Percentiles rank a stretch among this genome's conserved stretches.
phyloP scores from a whole-genome alignment of 768 basidiomycete species.

The Xanthoconium purpureum region DNA sequence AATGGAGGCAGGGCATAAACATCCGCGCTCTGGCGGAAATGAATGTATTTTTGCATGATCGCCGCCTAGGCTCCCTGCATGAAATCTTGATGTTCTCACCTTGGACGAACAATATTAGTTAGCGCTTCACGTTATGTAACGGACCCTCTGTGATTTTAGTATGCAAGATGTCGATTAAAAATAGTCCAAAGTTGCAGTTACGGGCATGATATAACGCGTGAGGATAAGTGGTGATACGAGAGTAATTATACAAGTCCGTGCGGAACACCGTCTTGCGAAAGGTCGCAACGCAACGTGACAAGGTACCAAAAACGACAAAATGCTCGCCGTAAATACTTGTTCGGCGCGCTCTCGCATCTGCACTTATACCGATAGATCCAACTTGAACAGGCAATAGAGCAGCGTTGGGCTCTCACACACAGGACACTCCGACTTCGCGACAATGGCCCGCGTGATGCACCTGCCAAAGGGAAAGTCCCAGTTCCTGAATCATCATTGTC shows the following conservation, averaged over 20 bases:
- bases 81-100: not conserved
- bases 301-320: not conserved
- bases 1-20: no score
- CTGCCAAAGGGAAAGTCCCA: constrained; percentile 24
- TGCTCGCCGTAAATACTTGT: not conserved
- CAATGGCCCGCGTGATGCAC: constrained; percentile 51
- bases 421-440: constrained; percentile 47
- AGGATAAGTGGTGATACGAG: not conserved
- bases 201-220: not conserved
- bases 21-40: no score
- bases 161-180: not conserved
- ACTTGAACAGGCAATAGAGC: constrained; percentile 52
- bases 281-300: not conserved
- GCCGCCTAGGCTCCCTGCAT: no score
- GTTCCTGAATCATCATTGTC: not conserved
- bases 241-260: not conserved
- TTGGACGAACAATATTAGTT: no score
- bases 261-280: not conserved
- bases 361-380: constrained; percentile 38
- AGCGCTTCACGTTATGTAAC: not conserved
- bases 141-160: not conserved
- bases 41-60: no score
- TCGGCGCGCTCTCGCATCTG: not conserved
- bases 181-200: not conserved
- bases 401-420: constrained; percentile 49